Evolutionary conservation across 2,329 filamentous ascomycete genomes (phyloP), one percentile per base, ranked within the genome.

Genomic region (Aspergillus fijiensis): DNA sequence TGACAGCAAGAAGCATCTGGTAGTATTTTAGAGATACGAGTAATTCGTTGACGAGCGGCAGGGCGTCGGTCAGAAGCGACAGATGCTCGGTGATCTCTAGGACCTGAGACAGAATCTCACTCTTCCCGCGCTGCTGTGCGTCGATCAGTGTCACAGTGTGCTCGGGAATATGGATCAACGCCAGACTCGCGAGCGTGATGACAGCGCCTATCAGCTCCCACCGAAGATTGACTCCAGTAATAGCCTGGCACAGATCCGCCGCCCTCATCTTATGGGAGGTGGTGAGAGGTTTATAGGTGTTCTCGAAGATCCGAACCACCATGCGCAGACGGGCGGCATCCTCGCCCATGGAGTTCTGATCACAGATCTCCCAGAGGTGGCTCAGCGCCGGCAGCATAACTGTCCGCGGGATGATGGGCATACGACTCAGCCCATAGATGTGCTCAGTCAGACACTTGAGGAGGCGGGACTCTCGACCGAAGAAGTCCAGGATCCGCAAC

Each of bases 351-450:
- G 14, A 16, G 9, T 56, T 35, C 19, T 35, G 27, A 6, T 12
- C 47, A 19, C 48, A 23, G 4, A 39, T 42, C 12, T 56, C 54
- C 54, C 54, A 49, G 7, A 56, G 45, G 14, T 35, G n/a, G 31
- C 49, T 31, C 2, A 56, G 54, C 4, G 47, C 54, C 6, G 54
- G 54, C 16, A 56, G 47, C 54, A 56, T 56, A n/a, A 56, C 27
- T 25, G 49, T 47, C 11, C 33, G 25, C 2, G 54, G 54, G 14
- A 56, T 29, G 14, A 56, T 50, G 21, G 54, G 54, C 29, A 31
- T 27, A 10, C 45, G 54, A 4, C 54, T 31, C 4, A 50, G 14
- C 1, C 29, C 23, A 50, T 50, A 50, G 25, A 29, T 29, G 14
- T 50, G 23, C 23, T 50, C 29, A 4, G 29, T 29, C 14, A 50